Conservation (phyloP, 352 stramenopile genomes). For the Phytophthora aleatoria region DNA sequence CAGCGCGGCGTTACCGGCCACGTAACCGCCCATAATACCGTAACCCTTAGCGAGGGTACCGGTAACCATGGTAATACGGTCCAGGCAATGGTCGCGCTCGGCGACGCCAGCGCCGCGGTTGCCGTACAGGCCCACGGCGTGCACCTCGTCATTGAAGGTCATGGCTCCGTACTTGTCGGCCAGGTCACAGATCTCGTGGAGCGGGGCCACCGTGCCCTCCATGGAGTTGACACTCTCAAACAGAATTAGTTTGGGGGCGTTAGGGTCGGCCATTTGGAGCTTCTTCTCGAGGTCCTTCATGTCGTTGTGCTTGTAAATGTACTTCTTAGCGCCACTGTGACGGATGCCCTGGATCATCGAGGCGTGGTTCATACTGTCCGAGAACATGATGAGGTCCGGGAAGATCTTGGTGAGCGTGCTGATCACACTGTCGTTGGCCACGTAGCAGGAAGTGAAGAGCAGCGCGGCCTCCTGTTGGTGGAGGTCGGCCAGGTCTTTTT, state of each 20-base stretch:
- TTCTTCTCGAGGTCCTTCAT: slow-evolving; percentile 79
- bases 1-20: slow-evolving; percentile 81
- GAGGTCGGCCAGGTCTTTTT: slow-evolving; percentile 83
- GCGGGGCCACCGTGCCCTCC: slow-evolving; percentile 84
- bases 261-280: slow-evolving; percentile 71
- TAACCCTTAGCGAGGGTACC: slow-evolving; percentile 91
- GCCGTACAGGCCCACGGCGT: slow-evolving; percentile 90
- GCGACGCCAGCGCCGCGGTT: slow-evolving; percentile 85
- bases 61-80: slow-evolving; percentile 91
- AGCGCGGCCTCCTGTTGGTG: slow-evolving; percentile 87
- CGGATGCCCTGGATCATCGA: slow-evolving; percentile 90
- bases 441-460: slow-evolving; percentile 91
- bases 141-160: slow-evolving; percentile 92
- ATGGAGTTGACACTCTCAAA: slow-evolving; percentile 91
- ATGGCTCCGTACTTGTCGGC: slow-evolving; percentile 92
- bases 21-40: slow-evolving; percentile 92
- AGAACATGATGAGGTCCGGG: slow-evolving; percentile 89
- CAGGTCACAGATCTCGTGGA: slow-evolving; percentile 86
- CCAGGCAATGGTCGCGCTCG: slow-evolving; percentile 85
- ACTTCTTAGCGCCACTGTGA: slow-evolving; percentile 78
- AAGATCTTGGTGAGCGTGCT: slow-evolving; percentile 91
- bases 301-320: slow-evolving; percentile 90
- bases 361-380: slow-evolving; percentile 91
- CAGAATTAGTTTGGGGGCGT: slow-evolving; percentile 82
- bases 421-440: slow-evolving; percentile 91